Evolutionary conservation across 257 asterid species (phyloP).

Genomic region (Solanum appendiculatum): DNA sequence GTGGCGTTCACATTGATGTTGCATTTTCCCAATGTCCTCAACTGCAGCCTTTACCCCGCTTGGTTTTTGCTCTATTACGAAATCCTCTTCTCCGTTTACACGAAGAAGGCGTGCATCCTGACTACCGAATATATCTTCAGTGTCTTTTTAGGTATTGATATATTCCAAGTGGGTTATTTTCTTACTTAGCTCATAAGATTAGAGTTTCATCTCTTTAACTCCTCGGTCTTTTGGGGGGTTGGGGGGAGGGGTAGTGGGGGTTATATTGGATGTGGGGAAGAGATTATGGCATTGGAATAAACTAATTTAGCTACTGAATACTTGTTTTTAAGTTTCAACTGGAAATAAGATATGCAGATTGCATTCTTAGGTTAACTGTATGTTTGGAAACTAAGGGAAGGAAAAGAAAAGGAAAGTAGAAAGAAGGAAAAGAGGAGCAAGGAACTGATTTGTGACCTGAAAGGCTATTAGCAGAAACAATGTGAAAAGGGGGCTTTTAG

Average conservation of each 20-base stretch:
- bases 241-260: neutral
- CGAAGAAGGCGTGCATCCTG: conserved; percentile 99
- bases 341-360: neutral
- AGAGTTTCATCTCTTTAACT: neutral
- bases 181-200: neutral
- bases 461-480: neutral
- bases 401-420: neutral
- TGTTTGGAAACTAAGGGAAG: neutral
- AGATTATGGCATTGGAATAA: neutral
- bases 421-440: neutral
- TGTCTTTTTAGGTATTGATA: conserved; percentile 81
- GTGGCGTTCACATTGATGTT: conserved; percentile 50
- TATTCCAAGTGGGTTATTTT: neutral
- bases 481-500: neutral
- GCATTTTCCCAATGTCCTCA: conserved; percentile 94
- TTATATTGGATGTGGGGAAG: neutral
- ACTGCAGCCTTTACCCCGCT: conserved; percentile 82
- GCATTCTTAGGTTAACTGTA: neutral
- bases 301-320: neutral
- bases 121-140: conserved; percentile 88
- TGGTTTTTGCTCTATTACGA: conserved; percentile 85
- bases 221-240: neutral
- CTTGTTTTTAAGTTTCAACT: neutral
- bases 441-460: neutral
- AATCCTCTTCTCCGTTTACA: conserved; percentile 96